Evolutionary conservation across 805 yeast species (phyloP), one percentile per base, ranked within the genome.

Genomic region (Wickerhamiella bombiphila): DNA sequence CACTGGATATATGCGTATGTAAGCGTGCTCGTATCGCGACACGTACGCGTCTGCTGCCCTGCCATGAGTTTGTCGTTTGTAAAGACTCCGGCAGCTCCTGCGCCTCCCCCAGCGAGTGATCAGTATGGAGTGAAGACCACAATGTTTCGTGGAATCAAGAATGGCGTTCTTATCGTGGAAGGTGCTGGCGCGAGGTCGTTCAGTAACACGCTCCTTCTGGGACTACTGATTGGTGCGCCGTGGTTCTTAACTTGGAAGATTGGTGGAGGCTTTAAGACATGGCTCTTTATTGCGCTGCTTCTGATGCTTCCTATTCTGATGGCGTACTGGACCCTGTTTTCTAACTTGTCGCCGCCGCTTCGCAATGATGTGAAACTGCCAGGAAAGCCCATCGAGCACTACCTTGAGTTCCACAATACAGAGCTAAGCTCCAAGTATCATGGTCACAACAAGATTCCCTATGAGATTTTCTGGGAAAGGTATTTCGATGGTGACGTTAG

Each of bases 381-480:
- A 44, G 73, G 74, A 55, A 69, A 67, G 45, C 88, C 88, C 36
- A 74, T 83, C 46, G 80, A 79, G 53, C 68, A 73, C 59, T 83
- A 85, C 60, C 64, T 83, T 49, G 82, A 78, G 50, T 83, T 77
- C 69, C 88, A 81, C 59, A 79, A 79, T 47, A 73, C 70, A 2
- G 80, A 66, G 48, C 65, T 79, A 44, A 72, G 72, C 49, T 63
- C 65, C 32, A 76, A 77, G 61, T 82, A 82, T 64, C 61, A 63
- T 35, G 94, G 93, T 43, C 55, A 64, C 49, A 64, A 67, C 54
- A 83, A 85, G 64, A 80, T 83, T 52, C 94, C 95, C 50, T 77
- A 80, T 74, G 94, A 82, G 61, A 80, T 93, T 13, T 83, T 85
- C 76, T 86, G 79, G 55, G 91, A 83, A 61, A 69, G 80, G 49